Base-by-base conservation (phyloP, 345 rosid species). In the Camelina laxa region DNA sequence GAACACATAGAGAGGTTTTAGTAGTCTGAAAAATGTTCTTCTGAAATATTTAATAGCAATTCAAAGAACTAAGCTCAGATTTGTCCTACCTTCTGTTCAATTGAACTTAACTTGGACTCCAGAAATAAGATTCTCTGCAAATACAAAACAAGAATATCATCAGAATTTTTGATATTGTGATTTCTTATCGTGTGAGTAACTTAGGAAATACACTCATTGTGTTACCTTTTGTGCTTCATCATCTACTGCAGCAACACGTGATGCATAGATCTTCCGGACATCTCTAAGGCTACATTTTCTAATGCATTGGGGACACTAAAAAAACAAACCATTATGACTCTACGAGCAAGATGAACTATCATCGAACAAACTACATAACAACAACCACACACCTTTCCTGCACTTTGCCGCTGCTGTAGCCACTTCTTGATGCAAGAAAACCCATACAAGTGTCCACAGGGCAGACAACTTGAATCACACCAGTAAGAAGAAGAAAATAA, bases 251-350 rank as follows among this genome's bases (percentile, higher is more conserved):
- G 82, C 85, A 87, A 94, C 69, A 80, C 82, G 79, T 6, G 96
- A 83, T 9, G 91, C 93, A 83, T 79, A 93, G 6, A 91, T 83
- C 48, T 87, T 94, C 75, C 97, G 77, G 2, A 94, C 79, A 69
- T 85, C 96, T 75, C 85, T 87, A 44, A 87, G 53, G 11, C 81
- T 72, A 78, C 91, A 84, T 55, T 70, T 80, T 47, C 72, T 69
- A 24, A 88, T 94, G 83, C 98, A 94, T 76, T 87, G 96, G 44
- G 97, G 98, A 79, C 98, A 91, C 98, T 93, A 60, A 24, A 15
- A 69, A 67, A 57, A 21, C 14, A 41, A 42, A 14, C 49, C 53
- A 61, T 39, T 5, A 38, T 60, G 14, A 55, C 42, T 42, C 39
- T 0, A 12, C 14, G 58, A 30, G 56, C 38, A 17, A 47, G 12